Base-by-base conservation (phyloP, 768 basidiomycete genomes). In the Mrakia hoshinonis region DNA sequence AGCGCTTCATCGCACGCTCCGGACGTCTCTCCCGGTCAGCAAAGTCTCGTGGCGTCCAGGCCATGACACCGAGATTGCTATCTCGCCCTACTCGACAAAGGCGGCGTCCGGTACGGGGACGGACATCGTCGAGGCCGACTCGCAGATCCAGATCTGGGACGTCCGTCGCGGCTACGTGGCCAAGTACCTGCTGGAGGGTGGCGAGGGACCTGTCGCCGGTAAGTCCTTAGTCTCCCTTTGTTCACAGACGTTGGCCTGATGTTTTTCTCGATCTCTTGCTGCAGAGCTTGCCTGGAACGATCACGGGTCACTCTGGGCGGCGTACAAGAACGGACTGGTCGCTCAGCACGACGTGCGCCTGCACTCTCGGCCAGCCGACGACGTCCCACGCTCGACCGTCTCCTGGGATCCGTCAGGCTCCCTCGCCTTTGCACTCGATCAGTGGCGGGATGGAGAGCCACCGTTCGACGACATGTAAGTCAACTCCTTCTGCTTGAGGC, bases 391-490 rank as follows among this genome's bases (percentile, higher is more conserved):
- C 9, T 82, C 83, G 1, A 83, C 88, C 2, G 75, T 85, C 18
- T 82, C 87, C 1, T 92, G 90, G 89, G 85, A 87, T 36, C 83
- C 83, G 2, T 70, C 79, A 15, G 88, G 89, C 3, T 82, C 85
- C 2, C 77, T 92, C 54, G 81, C 86, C 7, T 91, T 92, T 74
- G 86, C 88, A 13, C 78, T 84, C 1, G 88, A 88, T 66, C 80
- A 79, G n/a, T 81, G 80, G 51, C 73, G 76, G 6, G 77, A 77
- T 48, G 87, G 85, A 83, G 89, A 91, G 75, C 77, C 87, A 2
- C 91, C 91, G 2, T 92, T 89, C 72, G 91, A 92, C 74, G 91
- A 92, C 75, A 75, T 87, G 90, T 90, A 75, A 67, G 86, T 80
- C 20, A 15, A n/a, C 18, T 34, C n/a, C 18, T 3, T 46, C n/a